These are phyloP conservation scores for Penicillium chermesinum DNA, from an alignment of 495 filamentous ascomycete genomes.

Conservation along the genomic window DNA sequence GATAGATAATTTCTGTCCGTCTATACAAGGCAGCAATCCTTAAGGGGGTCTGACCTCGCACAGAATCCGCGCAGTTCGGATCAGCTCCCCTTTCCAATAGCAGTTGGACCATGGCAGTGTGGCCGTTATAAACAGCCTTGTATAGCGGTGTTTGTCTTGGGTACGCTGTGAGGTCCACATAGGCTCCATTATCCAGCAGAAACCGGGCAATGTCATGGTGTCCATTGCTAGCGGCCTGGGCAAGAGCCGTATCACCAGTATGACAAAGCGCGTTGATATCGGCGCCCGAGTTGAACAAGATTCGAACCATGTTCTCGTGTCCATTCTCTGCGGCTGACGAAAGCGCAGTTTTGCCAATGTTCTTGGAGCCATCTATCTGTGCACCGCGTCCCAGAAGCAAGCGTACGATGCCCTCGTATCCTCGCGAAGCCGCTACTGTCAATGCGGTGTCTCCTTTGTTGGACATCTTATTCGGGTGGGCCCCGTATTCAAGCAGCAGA, in stretches of 20 bases:
- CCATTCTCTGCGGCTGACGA: constrained; percentile 31
- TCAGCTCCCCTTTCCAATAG: constrained; percentile 12
- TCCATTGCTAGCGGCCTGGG: constrained; percentile 35
- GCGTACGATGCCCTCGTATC: constrained; percentile 29
- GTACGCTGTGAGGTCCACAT: constrained; percentile 19
- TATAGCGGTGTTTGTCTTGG: constrained; percentile 11
- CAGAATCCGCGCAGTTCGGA: constrained; percentile 3
- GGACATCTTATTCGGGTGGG: constrained; percentile 12
- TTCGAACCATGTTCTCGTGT: constrained; percentile 26
- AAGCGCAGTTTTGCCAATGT: constrained; percentile 8
- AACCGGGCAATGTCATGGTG: constrained; percentile 32
- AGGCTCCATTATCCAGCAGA: constrained; percentile 31
- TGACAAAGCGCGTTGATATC: constrained; percentile 35
- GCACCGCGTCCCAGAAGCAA: constrained; percentile 26
- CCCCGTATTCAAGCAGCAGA: constrained; percentile 25
- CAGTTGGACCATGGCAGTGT: constrained; percentile 7
- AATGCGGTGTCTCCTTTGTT: constrained; percentile 27
- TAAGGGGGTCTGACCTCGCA: constrained; percentile 4
- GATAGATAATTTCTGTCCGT: neutral
- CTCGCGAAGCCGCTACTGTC: constrained; percentile 26
- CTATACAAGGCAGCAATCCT: neutral
- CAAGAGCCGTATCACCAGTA: constrained; percentile 34
- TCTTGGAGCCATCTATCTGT: constrained; percentile 3
- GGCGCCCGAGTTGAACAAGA: constrained; percentile 37
- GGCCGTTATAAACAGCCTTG: constrained; percentile 12